phyloP scores from a whole-genome alignment of 352 stramenopile genomes.

The Globisporangium paddicum region DNA sequence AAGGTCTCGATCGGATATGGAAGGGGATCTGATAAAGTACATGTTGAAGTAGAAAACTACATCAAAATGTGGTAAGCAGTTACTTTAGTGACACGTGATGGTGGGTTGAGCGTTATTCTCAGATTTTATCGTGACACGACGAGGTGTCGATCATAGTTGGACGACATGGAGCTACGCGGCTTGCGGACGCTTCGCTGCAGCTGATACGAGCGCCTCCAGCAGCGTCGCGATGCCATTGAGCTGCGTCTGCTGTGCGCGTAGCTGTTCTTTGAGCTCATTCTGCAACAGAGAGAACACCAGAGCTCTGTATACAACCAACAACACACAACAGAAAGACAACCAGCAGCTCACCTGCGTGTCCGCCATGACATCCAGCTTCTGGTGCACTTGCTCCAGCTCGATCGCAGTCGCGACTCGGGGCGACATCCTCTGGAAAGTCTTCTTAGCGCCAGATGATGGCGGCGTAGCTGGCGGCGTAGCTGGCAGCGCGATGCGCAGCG shows the following conservation, averaged over 20 bases:
- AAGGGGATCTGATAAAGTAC: neutral
- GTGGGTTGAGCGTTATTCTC: neutral
- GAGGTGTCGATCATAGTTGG: neutral
- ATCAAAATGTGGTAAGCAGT: neutral
- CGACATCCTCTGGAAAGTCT: constrained; percentile 15
- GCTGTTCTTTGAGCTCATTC: constrained; percentile 30
- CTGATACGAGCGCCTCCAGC: constrained; percentile 18
- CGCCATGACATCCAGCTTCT: constrained; percentile 27
- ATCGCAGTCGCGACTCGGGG: constrained; percentile 20
- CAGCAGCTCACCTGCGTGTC: constrained; percentile 27
- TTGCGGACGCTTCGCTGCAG: neutral
- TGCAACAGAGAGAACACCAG: constrained; percentile 9
- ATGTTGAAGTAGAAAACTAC: neutral
- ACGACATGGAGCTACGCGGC: constrained; percentile 1
- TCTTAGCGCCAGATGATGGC: neutral
- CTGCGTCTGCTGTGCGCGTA: constrained; percentile 32
- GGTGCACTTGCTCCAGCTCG: constrained; percentile 24
- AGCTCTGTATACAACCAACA: neutral
- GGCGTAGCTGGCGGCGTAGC: neutral
- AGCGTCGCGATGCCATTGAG: constrained; percentile 30
- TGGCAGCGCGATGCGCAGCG: constrained; percentile 5
- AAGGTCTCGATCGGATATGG: neutral
- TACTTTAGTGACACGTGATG: neutral
- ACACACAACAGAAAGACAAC: neutral
- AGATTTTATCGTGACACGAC: neutral